Evolutionary conservation across 129 eudicot species (phyloP).

Genomic region (Pseudognaphalium luteoalbum): DNA sequence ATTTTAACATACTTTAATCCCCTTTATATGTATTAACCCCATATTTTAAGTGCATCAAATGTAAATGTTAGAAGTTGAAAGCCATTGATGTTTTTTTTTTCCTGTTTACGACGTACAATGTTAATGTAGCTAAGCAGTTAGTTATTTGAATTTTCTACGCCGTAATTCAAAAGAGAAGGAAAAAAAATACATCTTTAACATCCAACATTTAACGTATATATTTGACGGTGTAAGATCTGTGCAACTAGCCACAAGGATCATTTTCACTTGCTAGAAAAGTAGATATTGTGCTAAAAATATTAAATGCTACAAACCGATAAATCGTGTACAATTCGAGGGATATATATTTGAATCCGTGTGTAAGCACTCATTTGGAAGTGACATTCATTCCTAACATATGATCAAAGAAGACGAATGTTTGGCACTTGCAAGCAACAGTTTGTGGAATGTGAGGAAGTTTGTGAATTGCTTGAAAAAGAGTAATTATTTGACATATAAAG

Average conservation of each 20-base stretch:
- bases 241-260: too few species aligned
- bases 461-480: conserved; percentile 69
- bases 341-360: conserved; percentile 73
- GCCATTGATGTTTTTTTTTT: too few species aligned
- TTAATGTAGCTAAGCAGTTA: too few species aligned
- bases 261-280: neutral
- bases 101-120: too few species aligned
- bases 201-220: too few species aligned
- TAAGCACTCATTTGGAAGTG: conserved; percentile 82
- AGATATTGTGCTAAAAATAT: neutral
- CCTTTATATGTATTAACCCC: too few species aligned
- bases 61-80: neutral
- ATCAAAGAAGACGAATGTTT: conserved; percentile 65
- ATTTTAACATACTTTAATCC: too few species aligned
- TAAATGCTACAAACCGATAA: neutral
- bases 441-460: conserved; percentile 85
- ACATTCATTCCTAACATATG: conserved; percentile 57
- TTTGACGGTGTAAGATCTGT: too few species aligned
- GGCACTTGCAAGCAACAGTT: conserved; percentile 74
- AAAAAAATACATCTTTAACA: too few species aligned
- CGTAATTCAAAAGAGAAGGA: too few species aligned
- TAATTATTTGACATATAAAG: conserved; percentile 73
- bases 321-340: conserved; percentile 48
- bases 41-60: neutral
- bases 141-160: too few species aligned